Conservation (phyloP, 1,284 basidiomycete genomes). For the Irpex rosettiformis region DNA sequence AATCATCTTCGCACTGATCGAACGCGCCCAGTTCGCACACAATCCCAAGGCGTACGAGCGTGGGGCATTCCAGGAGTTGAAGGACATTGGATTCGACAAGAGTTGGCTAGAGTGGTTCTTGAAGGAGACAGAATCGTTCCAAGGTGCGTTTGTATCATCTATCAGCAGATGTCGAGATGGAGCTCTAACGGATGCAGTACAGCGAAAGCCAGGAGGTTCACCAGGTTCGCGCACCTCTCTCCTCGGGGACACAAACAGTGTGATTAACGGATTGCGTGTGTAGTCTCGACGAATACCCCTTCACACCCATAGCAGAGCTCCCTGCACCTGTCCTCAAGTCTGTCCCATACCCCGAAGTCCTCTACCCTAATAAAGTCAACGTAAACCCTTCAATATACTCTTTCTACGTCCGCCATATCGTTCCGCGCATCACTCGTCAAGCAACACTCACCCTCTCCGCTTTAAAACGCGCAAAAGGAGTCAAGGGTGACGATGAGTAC, state of each 20-base stretch:
- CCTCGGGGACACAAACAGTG: background rate
- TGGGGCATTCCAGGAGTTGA: slow-evolving; percentile 77
- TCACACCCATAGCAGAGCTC: slow-evolving; percentile 70
- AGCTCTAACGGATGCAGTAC: slow-evolving; percentile 4
- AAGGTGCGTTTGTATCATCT: slow-evolving; percentile 67
- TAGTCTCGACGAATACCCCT: slow-evolving; percentile 97
- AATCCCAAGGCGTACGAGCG: slow-evolving; percentile 89
- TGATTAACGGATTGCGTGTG: slow-evolving; percentile 6
- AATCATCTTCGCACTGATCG: slow-evolving; percentile 96
- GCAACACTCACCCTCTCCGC: slow-evolving; percentile 62
- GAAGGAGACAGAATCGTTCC: slow-evolving; percentile 90
- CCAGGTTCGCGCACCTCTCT: slow-evolving; percentile 53
- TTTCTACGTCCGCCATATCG: slow-evolving; percentile 84
- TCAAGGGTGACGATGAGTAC: slow-evolving; percentile 60
- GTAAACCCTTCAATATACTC: slow-evolving; percentile 83
- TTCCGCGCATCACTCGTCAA: slow-evolving; percentile 77
- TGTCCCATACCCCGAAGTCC: slow-evolving; percentile 72
- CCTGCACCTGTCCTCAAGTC: slow-evolving; percentile 82
- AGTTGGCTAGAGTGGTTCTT: slow-evolving; percentile 98
- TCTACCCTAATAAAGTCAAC: slow-evolving; percentile 84
- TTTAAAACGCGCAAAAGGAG: slow-evolving; percentile 62
- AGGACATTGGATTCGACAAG: slow-evolving; percentile 69
- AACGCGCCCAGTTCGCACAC: slow-evolving; percentile 94
- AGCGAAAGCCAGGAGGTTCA: slow-evolving; percentile 94
- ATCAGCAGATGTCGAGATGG: background rate